Conservation (phyloP, 106 monocot genomes). For the Platanthera zijinensis region DNA sequence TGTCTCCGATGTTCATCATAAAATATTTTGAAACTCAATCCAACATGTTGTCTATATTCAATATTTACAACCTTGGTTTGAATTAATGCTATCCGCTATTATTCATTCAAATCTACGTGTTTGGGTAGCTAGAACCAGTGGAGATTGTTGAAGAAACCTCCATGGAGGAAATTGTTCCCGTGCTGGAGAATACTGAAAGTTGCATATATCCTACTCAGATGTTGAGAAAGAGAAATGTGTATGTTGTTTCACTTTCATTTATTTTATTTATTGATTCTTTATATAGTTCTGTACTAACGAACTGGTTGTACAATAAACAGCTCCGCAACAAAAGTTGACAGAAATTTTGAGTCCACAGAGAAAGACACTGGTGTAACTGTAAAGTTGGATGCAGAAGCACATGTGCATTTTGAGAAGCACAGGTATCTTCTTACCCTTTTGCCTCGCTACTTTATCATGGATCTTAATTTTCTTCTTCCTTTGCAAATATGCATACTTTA, state of each 20-base stretch:
- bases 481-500: not conserved
- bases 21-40: no score
- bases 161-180: constrained; percentile 30
- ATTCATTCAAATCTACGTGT: not conserved
- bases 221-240: constrained; percentile 46
- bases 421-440: constrained; percentile 27
- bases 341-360: constrained; percentile 19
- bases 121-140: constrained; percentile 31
- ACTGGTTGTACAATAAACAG: constrained; percentile 16
- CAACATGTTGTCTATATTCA: no score
- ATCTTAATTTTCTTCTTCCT: not conserved
- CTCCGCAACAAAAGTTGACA: constrained; percentile 25
- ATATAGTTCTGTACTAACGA: not conserved
- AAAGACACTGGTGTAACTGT: constrained; percentile 26
- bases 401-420: constrained; percentile 74
- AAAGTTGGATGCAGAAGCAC: constrained; percentile 56
- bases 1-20: no score
- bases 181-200: constrained; percentile 21
- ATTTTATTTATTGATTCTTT: not conserved
- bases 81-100: not conserved
- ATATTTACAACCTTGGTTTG: no score
- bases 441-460: not conserved
- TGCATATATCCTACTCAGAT: constrained; percentile 18
- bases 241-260: not conserved
- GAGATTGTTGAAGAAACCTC: constrained; percentile 20